Percentiles rank a stretch among this genome's conserved stretches.
Evolutionary conservation across 176 grass and related monocot genomes (phyloP).

Genomic region (Dendrocalamus sinicus): DNA sequence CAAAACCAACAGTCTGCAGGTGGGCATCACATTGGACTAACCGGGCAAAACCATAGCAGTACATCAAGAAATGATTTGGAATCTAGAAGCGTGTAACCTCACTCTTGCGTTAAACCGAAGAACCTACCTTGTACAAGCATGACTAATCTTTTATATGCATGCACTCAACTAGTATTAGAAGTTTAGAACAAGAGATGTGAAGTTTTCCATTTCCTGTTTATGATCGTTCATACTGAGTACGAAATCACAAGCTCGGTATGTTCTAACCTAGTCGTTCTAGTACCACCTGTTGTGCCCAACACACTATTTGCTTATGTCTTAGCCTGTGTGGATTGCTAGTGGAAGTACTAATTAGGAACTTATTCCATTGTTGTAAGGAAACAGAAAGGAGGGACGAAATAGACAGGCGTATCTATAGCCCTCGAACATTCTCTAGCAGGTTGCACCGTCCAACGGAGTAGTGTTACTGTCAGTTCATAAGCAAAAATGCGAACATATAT

Average conservation of each 20-base stretch:
- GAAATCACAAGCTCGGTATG: neutral
- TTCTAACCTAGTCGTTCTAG: constrained; percentile 17
- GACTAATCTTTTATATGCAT: neutral
- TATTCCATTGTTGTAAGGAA: constrained; percentile 36
- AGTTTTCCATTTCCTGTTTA: neutral
- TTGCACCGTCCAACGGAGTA: constrained; percentile 32
- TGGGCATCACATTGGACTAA: constrained; percentile 12
- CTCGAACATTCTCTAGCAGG: constrained; percentile 14
- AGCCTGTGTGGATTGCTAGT: constrained; percentile 28
- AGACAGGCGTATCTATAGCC: constrained; percentile 19
- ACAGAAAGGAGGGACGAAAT: constrained; percentile 21
- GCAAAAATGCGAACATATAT: neutral
- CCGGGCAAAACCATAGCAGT: constrained; percentile 17
- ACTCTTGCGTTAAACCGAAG: neutral
- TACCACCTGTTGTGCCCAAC: constrained; percentile 5
- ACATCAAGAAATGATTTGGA: constrained; percentile 52
- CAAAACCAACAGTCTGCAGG: constrained; percentile 37
- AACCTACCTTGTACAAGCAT: constrained; percentile 23
- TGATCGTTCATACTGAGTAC: neutral
- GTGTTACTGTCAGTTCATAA: neutral
- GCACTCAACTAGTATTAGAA: constrained; percentile 1
- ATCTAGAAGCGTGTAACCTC: constrained; percentile 47
- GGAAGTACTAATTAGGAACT: constrained; percentile 39
- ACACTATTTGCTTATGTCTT: neutral
- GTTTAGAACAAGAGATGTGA: constrained; percentile 5